These are phyloP conservation scores for Xylaria sp. DNA, from an alignment of 2,329 filamentous ascomycete species.

Conservation along the genomic window DNA sequence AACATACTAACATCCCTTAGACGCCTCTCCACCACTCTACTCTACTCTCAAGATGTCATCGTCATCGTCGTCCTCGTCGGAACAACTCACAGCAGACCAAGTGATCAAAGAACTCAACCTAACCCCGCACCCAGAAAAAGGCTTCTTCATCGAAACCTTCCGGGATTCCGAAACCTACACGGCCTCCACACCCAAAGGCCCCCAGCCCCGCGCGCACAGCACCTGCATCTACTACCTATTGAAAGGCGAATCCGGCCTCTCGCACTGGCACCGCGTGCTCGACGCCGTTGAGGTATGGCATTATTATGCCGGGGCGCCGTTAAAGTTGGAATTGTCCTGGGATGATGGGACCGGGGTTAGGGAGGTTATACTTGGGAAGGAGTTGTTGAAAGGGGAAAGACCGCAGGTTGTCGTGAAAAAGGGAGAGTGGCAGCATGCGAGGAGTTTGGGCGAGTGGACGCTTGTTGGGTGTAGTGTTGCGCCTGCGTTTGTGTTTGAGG, in stretches of 20 bases:
- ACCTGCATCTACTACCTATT: conserved; percentile 66
- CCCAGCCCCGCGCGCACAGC: conserved; percentile 52
- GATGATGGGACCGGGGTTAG: conserved; percentile 56
- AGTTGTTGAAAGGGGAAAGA: conserved; percentile 53
- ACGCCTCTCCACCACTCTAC: background rate
- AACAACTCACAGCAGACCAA: conserved; percentile 53
- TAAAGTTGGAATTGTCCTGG: conserved; percentile 56
- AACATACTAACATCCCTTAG: background rate
- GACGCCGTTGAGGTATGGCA: conserved; percentile 64
- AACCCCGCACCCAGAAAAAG: conserved; percentile 59
- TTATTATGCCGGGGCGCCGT: conserved; percentile 63
- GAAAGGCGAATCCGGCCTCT: conserved; percentile 55
- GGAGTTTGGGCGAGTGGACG: conserved; percentile 59
- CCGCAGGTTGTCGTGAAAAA: conserved; percentile 57
- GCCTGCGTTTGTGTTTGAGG: conserved; percentile 44
- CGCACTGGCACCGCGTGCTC: conserved; percentile 61
- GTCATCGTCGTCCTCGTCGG: background rate
- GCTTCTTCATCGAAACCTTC: conserved; percentile 61
- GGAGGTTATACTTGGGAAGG: conserved; percentile 54
- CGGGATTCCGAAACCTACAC: conserved; percentile 48
- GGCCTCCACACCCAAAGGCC: conserved; percentile 30
- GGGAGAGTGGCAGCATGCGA: conserved; percentile 60
- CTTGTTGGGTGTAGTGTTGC: conserved; percentile 54
- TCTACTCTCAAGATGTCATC: background rate
- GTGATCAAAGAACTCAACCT: conserved; percentile 58